phyloP scores from a whole-genome alignment of 1,284 basidiomycete species.

The Cystobasidium slooffiae region DNA sequence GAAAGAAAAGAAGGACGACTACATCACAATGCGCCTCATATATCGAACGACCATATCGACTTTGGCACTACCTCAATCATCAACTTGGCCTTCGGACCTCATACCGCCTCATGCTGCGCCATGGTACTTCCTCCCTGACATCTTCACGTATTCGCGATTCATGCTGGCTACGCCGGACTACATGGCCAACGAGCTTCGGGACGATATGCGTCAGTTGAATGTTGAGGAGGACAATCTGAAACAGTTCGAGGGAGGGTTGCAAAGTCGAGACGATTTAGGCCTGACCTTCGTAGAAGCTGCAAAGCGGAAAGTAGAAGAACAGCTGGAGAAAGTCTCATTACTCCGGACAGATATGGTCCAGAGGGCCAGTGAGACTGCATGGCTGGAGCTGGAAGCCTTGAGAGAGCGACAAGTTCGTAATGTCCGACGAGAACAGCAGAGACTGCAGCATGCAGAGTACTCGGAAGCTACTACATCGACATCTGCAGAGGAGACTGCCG shows the following conservation, averaged over 20 bases:
- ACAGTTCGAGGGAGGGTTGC: conserved; percentile 65
- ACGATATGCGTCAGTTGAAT: conserved; percentile 61
- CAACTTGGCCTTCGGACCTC: conserved; percentile 90
- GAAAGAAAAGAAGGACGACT: conserved; percentile 20
- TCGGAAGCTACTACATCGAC: conserved; percentile 16
- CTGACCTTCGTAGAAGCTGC: conserved; percentile 80
- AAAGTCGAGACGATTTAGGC: conserved; percentile 68
- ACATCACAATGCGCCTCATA: conserved; percentile 82
- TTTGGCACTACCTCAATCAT: conserved; percentile 87
- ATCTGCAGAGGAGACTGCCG: conserved; percentile 38
- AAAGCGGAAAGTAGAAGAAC: conserved; percentile 71
- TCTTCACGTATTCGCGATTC: conserved; percentile 85
- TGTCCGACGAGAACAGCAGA: conserved; percentile 18
- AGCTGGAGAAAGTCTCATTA: conserved; percentile 75
- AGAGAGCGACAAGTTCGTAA: conserved; percentile 47
- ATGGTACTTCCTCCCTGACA: conserved; percentile 93
- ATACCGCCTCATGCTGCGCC: conserved; percentile 89
- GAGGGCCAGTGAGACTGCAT: conserved; percentile 62
- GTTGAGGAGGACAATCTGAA: conserved; percentile 64
- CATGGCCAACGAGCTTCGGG: conserved; percentile 72
- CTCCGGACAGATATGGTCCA: conserved; percentile 66
- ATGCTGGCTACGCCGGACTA: conserved; percentile 93
- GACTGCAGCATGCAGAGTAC: conserved; percentile 5
- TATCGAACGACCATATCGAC: conserved; percentile 93
- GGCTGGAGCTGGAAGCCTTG: conserved; percentile 65